A percentile compares a stretch with the other conserved stretches of the same genome.
These are phyloP conservation scores for Austroboletus rostrupii DNA, from an alignment of 1,284 basidiomycete genomes.

Conservation along the genomic window DNA sequence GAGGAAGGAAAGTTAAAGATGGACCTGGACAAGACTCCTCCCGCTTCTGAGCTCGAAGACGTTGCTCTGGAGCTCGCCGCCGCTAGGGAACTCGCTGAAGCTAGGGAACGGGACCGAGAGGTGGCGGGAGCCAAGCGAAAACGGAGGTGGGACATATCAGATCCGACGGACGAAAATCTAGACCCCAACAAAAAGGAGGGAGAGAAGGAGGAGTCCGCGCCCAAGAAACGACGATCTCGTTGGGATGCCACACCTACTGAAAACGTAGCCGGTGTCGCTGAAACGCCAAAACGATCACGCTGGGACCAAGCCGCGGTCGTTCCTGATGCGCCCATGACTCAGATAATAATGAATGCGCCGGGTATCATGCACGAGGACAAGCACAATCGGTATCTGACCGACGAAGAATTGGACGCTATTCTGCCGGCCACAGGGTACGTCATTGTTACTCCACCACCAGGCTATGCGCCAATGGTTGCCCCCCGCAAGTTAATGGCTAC, in stretches of 20 bases:
- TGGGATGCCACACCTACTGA: constrained; percentile 91
- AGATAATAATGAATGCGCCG: constrained; percentile 83
- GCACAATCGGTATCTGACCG: constrained; percentile 90
- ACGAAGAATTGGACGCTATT: constrained; percentile 92
- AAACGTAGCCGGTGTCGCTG: constrained; percentile 40
- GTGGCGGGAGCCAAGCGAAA: constrained; percentile 65
- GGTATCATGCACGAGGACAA: constrained; percentile 86
- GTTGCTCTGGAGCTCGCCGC: constrained; percentile 64
- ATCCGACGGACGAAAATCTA: constrained; percentile 55
- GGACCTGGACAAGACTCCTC: constrained; percentile 86
- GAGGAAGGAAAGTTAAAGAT: constrained; percentile 80
- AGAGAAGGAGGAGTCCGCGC: constrained; percentile 62
- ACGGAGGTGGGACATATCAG: constrained; percentile 82
- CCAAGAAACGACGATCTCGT: constrained; percentile 88
- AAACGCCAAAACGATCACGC: constrained; percentile 80
- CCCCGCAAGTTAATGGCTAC: constrained; percentile 78
- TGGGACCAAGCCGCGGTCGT: constrained; percentile 89
- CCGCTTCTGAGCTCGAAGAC: constrained; percentile 68
- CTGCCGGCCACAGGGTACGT: constrained; percentile 86
- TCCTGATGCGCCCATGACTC: constrained; percentile 61
- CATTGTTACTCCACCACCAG: constrained; percentile 91
- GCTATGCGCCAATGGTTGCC: constrained; percentile 82
- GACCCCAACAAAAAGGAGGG: constrained; percentile 55
- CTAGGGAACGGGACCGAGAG: constrained; percentile 31
- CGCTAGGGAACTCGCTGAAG: constrained; percentile 45